Percentiles rank a stretch among this genome's conserved stretches.
These are phyloP conservation scores for Lagenidium sp. DNA, from an alignment of 352 stramenopile species.

Conservation along the genomic window DNA sequence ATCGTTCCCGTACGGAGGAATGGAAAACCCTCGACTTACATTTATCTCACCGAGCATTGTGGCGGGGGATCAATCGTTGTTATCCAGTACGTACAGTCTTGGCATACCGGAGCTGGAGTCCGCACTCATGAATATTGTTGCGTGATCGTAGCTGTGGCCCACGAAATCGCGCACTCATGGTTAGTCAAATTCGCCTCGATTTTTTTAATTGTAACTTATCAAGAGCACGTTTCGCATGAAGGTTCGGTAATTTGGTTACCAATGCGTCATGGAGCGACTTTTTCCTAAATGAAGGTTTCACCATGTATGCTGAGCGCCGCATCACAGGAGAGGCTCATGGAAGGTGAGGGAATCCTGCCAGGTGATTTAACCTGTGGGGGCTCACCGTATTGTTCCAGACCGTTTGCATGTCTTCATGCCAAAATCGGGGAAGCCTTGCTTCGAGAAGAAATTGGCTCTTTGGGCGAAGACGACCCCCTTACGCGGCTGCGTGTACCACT, in stretches of 20 bases:
- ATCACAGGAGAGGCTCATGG: conserved; percentile 61
- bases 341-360: conserved; percentile 20
- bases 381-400: conserved; percentile 11
- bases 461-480: conserved; percentile 59
- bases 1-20: conserved; percentile 96
- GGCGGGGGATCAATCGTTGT: conserved; percentile 69
- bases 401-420: conserved; percentile 55
- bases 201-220: no score
- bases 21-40: conserved; percentile 94
- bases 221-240: no score
- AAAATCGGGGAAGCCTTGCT: conserved; percentile 65
- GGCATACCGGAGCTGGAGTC: no score
- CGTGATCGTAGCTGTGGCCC: conserved; percentile 40
- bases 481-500: conserved; percentile 62
- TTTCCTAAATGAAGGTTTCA: conserved; percentile 87
- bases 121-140: not conserved
- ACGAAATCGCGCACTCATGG: conserved; percentile 83
- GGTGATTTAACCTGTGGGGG: not conserved
- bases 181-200: no score
- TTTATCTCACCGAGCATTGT: conserved; percentile 76
- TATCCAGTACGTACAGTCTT: conserved; percentile 32
- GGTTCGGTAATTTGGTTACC: conserved; percentile 78
- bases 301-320: conserved; percentile 75
- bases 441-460: conserved; percentile 54
- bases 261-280: conserved; percentile 84